A percentile compares a stretch with the other conserved stretches of the same genome.
Conservation (phyloP, 2,329 filamentous ascomycete genomes). For the Venturia asperata region DNA sequence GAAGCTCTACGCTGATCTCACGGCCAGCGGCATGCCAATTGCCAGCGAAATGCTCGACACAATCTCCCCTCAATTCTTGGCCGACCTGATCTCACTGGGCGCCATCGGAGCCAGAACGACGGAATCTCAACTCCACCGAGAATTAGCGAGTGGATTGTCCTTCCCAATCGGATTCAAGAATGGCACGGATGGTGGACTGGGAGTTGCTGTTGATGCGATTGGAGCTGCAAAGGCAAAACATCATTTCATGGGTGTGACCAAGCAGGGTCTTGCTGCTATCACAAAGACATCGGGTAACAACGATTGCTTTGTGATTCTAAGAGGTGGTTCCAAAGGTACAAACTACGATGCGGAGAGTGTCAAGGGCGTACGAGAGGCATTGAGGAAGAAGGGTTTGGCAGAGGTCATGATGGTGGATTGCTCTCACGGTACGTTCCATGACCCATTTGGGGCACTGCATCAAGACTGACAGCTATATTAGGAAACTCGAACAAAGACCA, state of each 20-base stretch:
- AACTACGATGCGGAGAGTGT: conserved; percentile 90
- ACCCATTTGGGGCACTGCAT: background rate
- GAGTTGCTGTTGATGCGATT: conserved; percentile 92
- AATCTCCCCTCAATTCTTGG: conserved; percentile 95
- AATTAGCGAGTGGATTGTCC: conserved; percentile 87
- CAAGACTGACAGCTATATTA: conserved; percentile 29
- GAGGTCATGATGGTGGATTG: conserved; percentile 97
- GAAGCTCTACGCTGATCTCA: conserved; percentile 89
- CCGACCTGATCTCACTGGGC: conserved; percentile 89
- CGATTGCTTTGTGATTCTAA: conserved; percentile 93
- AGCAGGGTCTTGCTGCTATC: conserved; percentile 92
- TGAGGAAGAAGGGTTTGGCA: conserved; percentile 75
- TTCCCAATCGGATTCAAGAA: conserved; percentile 99
- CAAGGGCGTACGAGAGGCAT: conserved; percentile 65
- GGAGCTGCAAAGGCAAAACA: conserved; percentile 73
- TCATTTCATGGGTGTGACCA: conserved; percentile 98
- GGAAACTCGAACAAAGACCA: conserved; percentile 97
- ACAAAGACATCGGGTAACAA: conserved; percentile 90
- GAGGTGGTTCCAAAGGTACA: conserved; percentile 83
- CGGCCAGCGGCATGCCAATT: conserved; percentile 81
- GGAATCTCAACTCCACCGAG: conserved; percentile 91
- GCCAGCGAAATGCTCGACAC: conserved; percentile 98
- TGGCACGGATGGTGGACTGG: conserved; percentile 86
- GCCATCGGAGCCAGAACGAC: conserved; percentile 95
- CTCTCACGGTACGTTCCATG: conserved; percentile 66